Conservation (phyloP, 2,329 filamentous ascomycete genomes). For the Scytalidium sp. region DNA sequence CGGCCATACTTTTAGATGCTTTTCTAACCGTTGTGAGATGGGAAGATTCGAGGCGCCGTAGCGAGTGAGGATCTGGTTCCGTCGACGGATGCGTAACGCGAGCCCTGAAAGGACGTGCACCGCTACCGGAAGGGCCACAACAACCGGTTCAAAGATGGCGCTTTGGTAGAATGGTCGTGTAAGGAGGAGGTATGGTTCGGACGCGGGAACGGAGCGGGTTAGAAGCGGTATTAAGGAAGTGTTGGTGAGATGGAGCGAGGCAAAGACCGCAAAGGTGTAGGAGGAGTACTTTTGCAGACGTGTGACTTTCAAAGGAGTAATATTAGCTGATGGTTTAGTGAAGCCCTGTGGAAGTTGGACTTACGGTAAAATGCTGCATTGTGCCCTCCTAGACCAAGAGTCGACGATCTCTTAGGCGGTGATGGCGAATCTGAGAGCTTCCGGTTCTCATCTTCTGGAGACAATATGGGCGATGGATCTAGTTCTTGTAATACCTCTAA, state of each 20-base stretch:
- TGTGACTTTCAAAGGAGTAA: constrained; percentile 47
- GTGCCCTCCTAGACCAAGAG: constrained; percentile 62
- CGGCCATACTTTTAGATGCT: constrained; percentile 48
- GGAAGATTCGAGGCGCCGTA: constrained; percentile 67
- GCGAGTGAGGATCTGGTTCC: constrained; percentile 65
- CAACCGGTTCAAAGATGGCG: constrained; percentile 71
- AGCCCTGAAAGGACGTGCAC: constrained; percentile 77
- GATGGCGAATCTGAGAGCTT: constrained; percentile 38
- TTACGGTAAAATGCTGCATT: constrained; percentile 74
- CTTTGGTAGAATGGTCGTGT: constrained; percentile 92
- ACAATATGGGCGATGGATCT: constrained; percentile 78
- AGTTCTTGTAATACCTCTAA: constrained; percentile 70
- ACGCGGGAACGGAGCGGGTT: constrained; percentile 68
- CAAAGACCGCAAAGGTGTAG: constrained; percentile 77
- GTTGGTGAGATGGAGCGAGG: constrained; percentile 74
- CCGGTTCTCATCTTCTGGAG: constrained; percentile 45
- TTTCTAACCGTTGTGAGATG: constrained; percentile 39
- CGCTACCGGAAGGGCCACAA: constrained; percentile 72
- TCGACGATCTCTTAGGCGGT: constrained; percentile 29
- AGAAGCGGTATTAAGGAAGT: constrained; percentile 77
- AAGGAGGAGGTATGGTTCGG: constrained; percentile 85
- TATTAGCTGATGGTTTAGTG: not conserved
- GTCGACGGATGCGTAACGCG: constrained; percentile 70
- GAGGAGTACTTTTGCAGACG: constrained; percentile 86
- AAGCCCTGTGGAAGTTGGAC: constrained; percentile 24